Conservation (phyloP, 2,329 filamentous ascomycete species). For the Ustilaginoidea virens region DNA sequence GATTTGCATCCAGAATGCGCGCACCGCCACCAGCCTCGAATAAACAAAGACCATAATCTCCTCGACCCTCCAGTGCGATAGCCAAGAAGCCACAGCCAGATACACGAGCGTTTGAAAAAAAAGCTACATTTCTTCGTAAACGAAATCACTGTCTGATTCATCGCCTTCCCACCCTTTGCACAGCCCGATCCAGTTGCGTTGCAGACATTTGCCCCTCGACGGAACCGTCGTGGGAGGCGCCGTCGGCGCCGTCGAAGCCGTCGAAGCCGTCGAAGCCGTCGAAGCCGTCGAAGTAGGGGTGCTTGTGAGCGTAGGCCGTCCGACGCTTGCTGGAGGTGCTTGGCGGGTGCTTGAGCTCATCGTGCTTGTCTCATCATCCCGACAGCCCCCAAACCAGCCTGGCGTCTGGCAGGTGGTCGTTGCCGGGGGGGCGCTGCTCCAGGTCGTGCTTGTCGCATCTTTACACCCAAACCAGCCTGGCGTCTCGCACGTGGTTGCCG, state of each 20-base stretch:
- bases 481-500: constrained; percentile 7
- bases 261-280: constrained; percentile 12
- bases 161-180: constrained; percentile 22
- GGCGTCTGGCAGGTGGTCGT: constrained; percentile 32
- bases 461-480: too few relatives aligned
- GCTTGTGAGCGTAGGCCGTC: constrained; percentile 13
- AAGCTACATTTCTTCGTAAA: constrained; percentile 17
- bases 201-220: constrained; percentile 16
- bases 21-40: too few relatives aligned
- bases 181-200: constrained; percentile 24
- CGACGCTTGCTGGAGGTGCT: constrained; percentile 1
- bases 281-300: constrained; percentile 15
- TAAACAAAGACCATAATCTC: too few relatives aligned
- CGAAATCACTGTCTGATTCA: constrained; percentile 8
- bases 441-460: too few relatives aligned
- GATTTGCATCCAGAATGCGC: too few relatives aligned
- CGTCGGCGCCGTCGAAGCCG: constrained; percentile 12
- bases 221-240: constrained; percentile 11
- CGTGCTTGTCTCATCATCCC: constrained; percentile 22
- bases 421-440: constrained; percentile 11
- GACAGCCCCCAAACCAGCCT: constrained; percentile 41
- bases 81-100: too few relatives aligned
- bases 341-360: constrained; percentile 3
- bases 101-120: neutral
- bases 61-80: too few relatives aligned